Evolutionary conservation across 192 early-diverging fungal genomes (phyloP).

Genomic region (Lunasporangiospora selenospora): DNA sequence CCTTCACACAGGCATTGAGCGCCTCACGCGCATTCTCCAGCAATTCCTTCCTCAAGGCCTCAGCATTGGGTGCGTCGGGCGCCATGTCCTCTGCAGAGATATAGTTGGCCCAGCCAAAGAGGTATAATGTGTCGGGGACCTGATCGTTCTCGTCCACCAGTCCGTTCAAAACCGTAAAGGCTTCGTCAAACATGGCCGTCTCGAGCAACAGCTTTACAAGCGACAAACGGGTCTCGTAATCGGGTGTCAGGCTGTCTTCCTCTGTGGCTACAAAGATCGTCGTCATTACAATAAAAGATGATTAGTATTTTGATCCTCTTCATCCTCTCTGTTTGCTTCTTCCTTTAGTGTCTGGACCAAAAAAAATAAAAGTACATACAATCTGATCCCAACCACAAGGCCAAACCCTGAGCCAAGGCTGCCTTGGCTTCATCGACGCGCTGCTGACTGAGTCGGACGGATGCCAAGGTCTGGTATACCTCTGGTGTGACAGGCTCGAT

Average conservation of each 20-base stretch:
- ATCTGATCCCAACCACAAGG: slow-evolving; percentile 74
- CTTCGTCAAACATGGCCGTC: slow-evolving; percentile 76
- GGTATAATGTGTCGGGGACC: slow-evolving; percentile 91
- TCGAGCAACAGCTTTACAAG: slow-evolving; percentile 89
- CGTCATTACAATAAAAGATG: no score
- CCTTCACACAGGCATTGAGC: slow-evolving; percentile 71
- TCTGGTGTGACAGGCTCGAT: slow-evolving; percentile 81
- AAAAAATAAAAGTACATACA: slow-evolving; percentile 2
- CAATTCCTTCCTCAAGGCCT: slow-evolving; percentile 58
- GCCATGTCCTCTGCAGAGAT: slow-evolving; percentile 67
- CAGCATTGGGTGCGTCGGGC: slow-evolving; percentile 18
- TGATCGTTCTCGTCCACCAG: slow-evolving; percentile 93
- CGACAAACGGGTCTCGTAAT: slow-evolving; percentile 84
- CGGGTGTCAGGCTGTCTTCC: slow-evolving; percentile 68
- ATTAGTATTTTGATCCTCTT: no score
- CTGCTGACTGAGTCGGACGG: slow-evolving; percentile 87
- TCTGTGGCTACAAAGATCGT: slow-evolving; percentile 42
- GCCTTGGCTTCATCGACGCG: slow-evolving; percentile 79
- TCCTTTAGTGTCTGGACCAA: no score
- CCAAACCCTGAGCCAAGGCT: slow-evolving; percentile 69
- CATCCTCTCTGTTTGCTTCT: no score
- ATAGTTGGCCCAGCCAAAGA: slow-evolving; percentile 95
- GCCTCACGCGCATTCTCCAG: slow-evolving; percentile 82
- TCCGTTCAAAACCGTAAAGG: slow-evolving; percentile 79
- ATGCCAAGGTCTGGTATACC: slow-evolving; percentile 87